Evolutionary conservation across 257 asterid genomes (phyloP).

Genomic region (Petunia secreta): DNA sequence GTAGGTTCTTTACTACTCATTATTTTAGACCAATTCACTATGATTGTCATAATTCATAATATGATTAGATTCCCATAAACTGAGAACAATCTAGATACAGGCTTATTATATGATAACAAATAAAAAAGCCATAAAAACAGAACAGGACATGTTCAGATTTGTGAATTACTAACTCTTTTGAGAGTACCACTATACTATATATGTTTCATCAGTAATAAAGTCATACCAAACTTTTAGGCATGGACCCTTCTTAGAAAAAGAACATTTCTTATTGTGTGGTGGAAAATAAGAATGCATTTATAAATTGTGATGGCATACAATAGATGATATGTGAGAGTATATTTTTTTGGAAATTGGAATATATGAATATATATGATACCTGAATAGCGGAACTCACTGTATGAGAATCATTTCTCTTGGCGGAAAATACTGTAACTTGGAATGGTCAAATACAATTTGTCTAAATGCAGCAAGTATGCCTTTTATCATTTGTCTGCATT

Average conservation of each 20-base stretch:
- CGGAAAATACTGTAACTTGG: background rate
- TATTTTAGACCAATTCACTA: background rate
- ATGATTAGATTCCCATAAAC: background rate
- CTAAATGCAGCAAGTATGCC: background rate
- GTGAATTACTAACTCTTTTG: background rate
- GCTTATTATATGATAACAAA: background rate
- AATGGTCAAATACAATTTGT: constrained; percentile 2
- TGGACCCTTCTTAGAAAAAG: background rate
- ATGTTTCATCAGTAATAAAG: background rate
- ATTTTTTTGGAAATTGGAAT: background rate
- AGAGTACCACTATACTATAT: background rate
- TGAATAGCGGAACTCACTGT: background rate
- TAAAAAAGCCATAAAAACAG: background rate
- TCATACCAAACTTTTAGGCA: background rate
- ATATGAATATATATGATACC: background rate
- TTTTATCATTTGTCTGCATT: background rate
- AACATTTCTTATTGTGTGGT: background rate
- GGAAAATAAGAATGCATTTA: background rate
- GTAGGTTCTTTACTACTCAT: background rate
- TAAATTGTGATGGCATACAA: background rate
- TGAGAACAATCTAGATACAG: background rate
- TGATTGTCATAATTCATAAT: background rate
- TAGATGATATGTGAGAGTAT: background rate
- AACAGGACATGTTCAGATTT: background rate
- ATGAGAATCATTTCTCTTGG: background rate